Conservation (phyloP, 768 basidiomycete genomes). For the Suillus clintonianus region DNA sequence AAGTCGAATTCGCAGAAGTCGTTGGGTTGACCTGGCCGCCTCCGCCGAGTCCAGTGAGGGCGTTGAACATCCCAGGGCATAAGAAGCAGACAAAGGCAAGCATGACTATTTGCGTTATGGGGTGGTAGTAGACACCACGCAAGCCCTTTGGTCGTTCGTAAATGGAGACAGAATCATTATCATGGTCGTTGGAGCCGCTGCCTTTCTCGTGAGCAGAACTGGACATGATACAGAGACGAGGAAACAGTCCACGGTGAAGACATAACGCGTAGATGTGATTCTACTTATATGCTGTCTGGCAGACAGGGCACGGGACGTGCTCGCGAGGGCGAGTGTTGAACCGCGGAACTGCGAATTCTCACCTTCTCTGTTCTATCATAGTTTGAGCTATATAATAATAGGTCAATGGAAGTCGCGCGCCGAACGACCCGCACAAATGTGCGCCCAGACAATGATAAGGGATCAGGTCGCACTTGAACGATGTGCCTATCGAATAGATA, state of each 20-base stretch:
- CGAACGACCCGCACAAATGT: background rate
- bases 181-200: background rate
- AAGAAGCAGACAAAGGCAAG: conserved; percentile 68
- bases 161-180: conserved; percentile 6
- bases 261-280: too few species aligned
- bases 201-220: conserved; percentile 5
- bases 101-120: conserved; percentile 59
- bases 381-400: background rate
- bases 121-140: conserved; percentile 57
- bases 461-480: background rate
- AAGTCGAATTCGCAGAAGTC: conserved; percentile 70
- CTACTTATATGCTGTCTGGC: background rate
- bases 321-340: background rate
- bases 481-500: background rate
- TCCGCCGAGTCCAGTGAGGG: conserved; percentile 74
- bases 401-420: background rate
- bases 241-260: background rate
- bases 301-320: background rate
- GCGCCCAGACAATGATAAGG: background rate
- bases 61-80: conserved; percentile 69
- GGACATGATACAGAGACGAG: background rate
- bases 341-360: background rate
- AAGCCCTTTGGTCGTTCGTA: conserved; percentile 50
- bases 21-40: conserved; percentile 70
- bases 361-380: background rate